Percentiles rank a stretch among this genome's conserved stretches.
These are phyloP conservation scores for Allomyces macrogynus DNA, from an alignment of 192 early-diverging fungal species.

Conservation along the genomic window DNA sequence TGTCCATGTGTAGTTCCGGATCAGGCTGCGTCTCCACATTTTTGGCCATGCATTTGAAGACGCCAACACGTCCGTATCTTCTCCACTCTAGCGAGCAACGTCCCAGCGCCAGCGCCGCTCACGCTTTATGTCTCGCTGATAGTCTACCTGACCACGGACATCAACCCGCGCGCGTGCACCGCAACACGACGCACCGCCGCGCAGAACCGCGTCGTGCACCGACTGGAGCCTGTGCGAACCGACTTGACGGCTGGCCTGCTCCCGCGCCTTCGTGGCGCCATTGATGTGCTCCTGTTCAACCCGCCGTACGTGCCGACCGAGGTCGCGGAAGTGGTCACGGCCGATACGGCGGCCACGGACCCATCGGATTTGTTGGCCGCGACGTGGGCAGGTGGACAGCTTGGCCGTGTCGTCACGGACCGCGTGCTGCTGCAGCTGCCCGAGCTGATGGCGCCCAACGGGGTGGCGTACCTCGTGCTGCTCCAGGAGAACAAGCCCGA, in stretches of 20 bases:
- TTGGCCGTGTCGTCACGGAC: conserved; percentile 76
- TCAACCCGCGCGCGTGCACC: conserved; percentile 49
- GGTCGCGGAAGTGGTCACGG: conserved; percentile 49
- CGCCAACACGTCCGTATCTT: conserved; percentile 6
- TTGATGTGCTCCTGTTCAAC: conserved; percentile 81
- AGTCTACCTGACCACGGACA: conserved; percentile 54
- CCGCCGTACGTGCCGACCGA: conserved; percentile 88
- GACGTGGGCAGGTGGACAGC: conserved; percentile 79
- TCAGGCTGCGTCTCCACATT: conserved; percentile 70
- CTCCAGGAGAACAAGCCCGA: conserved; percentile 70
- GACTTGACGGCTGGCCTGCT: conserved; percentile 34
- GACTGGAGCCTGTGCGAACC: conserved; percentile 44
- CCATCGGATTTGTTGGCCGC: conserved; percentile 32
- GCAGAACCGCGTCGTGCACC: conserved; percentile 17
- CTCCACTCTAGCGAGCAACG: no score
- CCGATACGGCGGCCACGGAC: not conserved
- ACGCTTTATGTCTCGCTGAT: not conserved
- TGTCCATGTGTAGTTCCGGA: conserved; percentile 31
- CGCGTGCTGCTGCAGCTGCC: conserved; percentile 47
- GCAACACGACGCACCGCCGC: conserved; percentile 45
- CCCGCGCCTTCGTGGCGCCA: conserved; percentile 20
- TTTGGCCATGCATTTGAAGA: conserved; percentile 30
- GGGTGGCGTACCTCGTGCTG: conserved; percentile 66
- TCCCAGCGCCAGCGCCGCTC: no score
- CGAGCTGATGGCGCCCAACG: conserved; percentile 39